phyloP scores from a whole-genome alignment of 2,329 filamentous ascomycete species.

The Calonectria pauciramosa region DNA sequence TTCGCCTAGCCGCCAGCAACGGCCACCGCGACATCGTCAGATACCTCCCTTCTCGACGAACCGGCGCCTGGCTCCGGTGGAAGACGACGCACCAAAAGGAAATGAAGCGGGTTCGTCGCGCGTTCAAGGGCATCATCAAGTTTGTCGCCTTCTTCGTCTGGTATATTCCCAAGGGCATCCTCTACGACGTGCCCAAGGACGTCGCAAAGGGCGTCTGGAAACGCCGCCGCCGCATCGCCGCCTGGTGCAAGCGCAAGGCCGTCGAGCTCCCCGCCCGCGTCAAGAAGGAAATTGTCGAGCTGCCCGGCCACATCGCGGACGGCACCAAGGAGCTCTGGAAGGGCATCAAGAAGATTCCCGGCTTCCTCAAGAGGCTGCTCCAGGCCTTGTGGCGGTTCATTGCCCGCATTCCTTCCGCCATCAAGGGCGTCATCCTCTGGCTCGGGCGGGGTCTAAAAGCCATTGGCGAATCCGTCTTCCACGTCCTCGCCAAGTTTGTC shows the following conservation, averaged over 20 bases:
- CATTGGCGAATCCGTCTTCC: slow-evolving; percentile 41
- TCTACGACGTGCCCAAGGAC: slow-evolving; percentile 46
- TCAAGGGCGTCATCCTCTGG: slow-evolving; percentile 47
- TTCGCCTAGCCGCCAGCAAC: slow-evolving; percentile 58
- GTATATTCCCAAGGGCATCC: slow-evolving; percentile 46
- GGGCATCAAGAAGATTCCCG: slow-evolving; percentile 39
- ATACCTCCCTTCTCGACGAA: slow-evolving; percentile 56
- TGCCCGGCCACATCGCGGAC: slow-evolving; percentile 30
- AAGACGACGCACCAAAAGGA: slow-evolving; percentile 48
- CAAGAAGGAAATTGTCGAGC: slow-evolving; percentile 34
- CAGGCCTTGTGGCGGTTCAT: slow-evolving; percentile 30
- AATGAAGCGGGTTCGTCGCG: slow-evolving; percentile 42
- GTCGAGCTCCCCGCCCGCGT: slow-evolving; percentile 44
- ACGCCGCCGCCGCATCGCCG: slow-evolving; percentile 43
- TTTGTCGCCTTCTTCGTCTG: slow-evolving; percentile 48
- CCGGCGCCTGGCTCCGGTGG: slow-evolving; percentile 56
- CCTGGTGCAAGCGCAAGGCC: slow-evolving; percentile 49
- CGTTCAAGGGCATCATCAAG: slow-evolving; percentile 37
- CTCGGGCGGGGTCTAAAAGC: slow-evolving; percentile 46
- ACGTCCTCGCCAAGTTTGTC: slow-evolving; percentile 44
- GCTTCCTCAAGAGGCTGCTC: slow-evolving; percentile 19
- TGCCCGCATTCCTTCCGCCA: slow-evolving; percentile 43
- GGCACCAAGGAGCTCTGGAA: slow-evolving; percentile 30
- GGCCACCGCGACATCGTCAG: slow-evolving; percentile 59
- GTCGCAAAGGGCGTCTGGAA: slow-evolving; percentile 37